Evolutionary conservation across 2,329 filamentous ascomycete genomes (phyloP), one percentile per base, ranked within the genome.

Genomic region (Xylariaceae sp.): DNA sequence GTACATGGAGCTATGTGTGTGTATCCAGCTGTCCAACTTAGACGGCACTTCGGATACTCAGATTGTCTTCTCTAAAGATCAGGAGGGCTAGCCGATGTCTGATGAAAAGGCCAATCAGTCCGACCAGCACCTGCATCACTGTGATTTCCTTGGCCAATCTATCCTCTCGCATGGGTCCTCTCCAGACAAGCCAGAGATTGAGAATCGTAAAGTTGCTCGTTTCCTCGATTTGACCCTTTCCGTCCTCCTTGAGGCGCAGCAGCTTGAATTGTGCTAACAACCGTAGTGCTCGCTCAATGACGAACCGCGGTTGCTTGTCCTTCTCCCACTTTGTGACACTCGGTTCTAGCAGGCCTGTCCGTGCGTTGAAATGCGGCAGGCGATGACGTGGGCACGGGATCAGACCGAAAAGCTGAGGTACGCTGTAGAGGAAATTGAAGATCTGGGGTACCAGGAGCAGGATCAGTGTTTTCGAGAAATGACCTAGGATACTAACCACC

Each of bases 391-490:
- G 95, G 71, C 95, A 99, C 16, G 93, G 93, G 48, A 99, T 83
- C 41, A 99, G 70, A 52, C 89, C 88, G 73, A 97, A 96, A 48
- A 99, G 81, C 72, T 99, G 95, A 5, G 95, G 95, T 1, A 84
- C 85, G 40, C 93, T 97, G 78, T 98, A 99, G 63, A 93, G 71
- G 71, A 98, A 98, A 79, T 99, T 99, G 83, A 96, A 92, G 67
- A 96, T 89, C 76, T 99, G 95, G 14, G 95, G 95, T 40, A 96
- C 81, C 65, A 99, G 89, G 7, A 99, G 81, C 48, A 99, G 83
- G 53, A 96, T 83, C 44, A 99, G 82, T 0, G 95, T 99, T 77
- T 99, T 99, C 79, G 90, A 96, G 78, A 99, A 99, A 77, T 99
- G 95, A 20, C 95, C 95, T 50, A 97, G 82, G 69, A 99, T 98